Base-by-base conservation (phyloP, 2,329 filamentous ascomycete species). In the Madurella mycetomatis region DNA sequence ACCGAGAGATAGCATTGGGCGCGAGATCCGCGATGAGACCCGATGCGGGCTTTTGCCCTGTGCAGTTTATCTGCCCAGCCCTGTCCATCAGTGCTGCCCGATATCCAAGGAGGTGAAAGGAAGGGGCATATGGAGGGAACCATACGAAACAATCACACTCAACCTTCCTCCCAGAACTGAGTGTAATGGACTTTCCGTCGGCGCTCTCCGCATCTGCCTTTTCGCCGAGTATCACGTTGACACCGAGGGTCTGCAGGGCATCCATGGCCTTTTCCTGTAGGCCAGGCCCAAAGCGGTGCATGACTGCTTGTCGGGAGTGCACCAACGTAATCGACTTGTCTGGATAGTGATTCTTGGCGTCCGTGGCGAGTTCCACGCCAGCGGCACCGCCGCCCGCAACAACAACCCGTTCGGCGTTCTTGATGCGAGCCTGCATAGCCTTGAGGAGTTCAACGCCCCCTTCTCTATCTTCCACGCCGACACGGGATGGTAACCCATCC, bases 331-430 rank as follows among this genome's bases (percentile, higher is more conserved):
- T 76, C 0, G 69, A 66, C 66, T 86, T 86, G 7, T 77, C 72
- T 0, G 81, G 80, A 58, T 81, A 83, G 9, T 70, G 64, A 5
- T 72, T 72, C 65, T 83, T 84, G 9, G 80, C 77, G 62, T 86
- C 83, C 0, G 80, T 76, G 0, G 81, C 82, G 34, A 85, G 67
- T 66, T 86, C 80, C 0, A 86, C 78, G 1, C 83, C 83, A 0
- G 82, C 83, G 0, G 83, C 81, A 2, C 83, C 83, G 0, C 81
- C 82, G 1, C 83, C 83, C 0, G 81, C 72, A 0, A 82, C 72
- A 1, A 80, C 76, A 7, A 82, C 68, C 4, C 72, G 71, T 12
- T 65, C 64, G 1, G 78, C 73, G 0, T 63, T 60, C 41, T 70
- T 69, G 47, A 84, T 76, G 2, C 66, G 66, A 0, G 61, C 59